These are phyloP conservation scores for Brettanomyces bruxellensis DNA, from an alignment of 805 yeast species.

Conservation along the genomic window DNA sequence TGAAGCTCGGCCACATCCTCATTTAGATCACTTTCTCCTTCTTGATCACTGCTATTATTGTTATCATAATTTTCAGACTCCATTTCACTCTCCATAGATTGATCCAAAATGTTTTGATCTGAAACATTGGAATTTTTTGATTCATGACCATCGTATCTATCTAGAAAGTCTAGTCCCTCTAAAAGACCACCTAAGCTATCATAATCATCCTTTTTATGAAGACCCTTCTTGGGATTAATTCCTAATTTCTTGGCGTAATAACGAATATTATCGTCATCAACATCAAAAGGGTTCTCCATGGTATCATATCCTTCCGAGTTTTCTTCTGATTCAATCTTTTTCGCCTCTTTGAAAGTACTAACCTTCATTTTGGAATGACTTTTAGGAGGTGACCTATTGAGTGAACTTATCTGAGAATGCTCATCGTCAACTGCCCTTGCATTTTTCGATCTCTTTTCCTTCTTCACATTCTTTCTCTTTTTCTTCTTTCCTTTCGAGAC, in stretches of 20 bases:
- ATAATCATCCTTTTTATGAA: conserved; percentile 48
- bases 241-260: conserved; percentile 82
- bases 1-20: conserved; percentile 19
- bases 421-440: neutral
- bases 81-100: conserved; percentile 6
- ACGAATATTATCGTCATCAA: conserved; percentile 68
- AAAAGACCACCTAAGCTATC: conserved; percentile 74
- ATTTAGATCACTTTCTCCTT: conserved; percentile 2
- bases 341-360: conserved; percentile 9
- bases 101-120: no score
- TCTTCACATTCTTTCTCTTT: conserved; percentile 12
- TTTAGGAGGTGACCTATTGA: no score
- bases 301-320: conserved; percentile 1
- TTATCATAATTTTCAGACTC: no score
- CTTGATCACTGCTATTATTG: conserved; percentile 1
- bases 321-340: neutral
- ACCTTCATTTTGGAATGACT: conserved; percentile 1
- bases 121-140: no score
- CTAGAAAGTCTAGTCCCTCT: conserved; percentile 56
- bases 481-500: conserved; percentile 12
- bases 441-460: conserved; percentile 4
- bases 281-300: conserved; percentile 3
- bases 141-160: conserved; percentile 1
- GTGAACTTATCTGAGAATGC: no score
- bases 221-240: conserved; percentile 42